Base-by-base conservation (phyloP, 2,329 filamentous ascomycete species). In the Onygena corvina region DNA sequence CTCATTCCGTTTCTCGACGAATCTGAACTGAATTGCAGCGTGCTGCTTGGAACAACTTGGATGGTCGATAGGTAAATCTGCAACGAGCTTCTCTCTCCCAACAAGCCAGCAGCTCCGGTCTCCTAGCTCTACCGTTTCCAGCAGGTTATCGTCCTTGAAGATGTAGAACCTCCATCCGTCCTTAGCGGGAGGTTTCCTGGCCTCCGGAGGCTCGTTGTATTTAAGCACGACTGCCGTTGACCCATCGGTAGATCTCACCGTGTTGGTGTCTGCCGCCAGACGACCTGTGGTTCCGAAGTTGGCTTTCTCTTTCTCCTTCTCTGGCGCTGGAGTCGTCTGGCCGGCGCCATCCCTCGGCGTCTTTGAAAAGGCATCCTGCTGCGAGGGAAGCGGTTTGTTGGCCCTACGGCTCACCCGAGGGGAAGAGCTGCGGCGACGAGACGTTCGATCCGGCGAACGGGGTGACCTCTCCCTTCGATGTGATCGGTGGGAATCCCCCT, bases 31-130 rank as follows among this genome's bases (percentile, higher is more conserved):
- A 36, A 98, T 77, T 6, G 89, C 92, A 0, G 90, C 90, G 65
- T 98, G 92, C 67, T 98, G 92, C 66, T 93, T 93, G 64, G 87
- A 94, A 60, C 88, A 81, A 65, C 87, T 95, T 0, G 89, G 88
- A 62, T 98, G 90, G 61, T 94, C 87, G 5, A 93, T 78, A 1
- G 79, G 71, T 50, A 94, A 72, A 63, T 98, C 92, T 1, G 86
- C 87, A 2, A 98, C 83, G 3, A 82, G 71, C 48, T 76, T 66
- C 58, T 95, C 89, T 42, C 89, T 76, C 0, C 92, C 92, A 6
- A 95, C 71, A 20, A 98, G 71, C 92, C 92, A 98, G 69, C 87
- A 94, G 60, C 83, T 93, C 52, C 86, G 80, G 50, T 74, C 69
- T 51, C 77, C 75, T 45, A 98, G 73, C 51, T 87, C 80, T 18